A percentile compares a stretch with the other conserved stretches of the same genome.
These are phyloP conservation scores for Aspergillus sp. DNA, from an alignment of 2,329 filamentous ascomycete genomes.

Conservation along the genomic window DNA sequence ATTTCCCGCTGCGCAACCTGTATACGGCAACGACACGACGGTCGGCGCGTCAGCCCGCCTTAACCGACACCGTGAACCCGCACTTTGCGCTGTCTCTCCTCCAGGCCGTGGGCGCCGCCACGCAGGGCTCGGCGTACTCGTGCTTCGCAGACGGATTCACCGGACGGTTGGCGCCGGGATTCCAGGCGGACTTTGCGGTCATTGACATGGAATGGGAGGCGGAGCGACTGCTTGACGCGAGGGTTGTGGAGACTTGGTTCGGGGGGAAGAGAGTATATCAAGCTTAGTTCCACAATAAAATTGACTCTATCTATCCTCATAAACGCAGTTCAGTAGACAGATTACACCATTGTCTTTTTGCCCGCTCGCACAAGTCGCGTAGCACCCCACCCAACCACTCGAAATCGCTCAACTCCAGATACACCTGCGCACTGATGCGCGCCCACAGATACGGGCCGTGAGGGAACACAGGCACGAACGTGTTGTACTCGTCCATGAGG, in stretches of 20 bases:
- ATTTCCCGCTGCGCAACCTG: constrained; percentile 45
- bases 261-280: constrained; percentile 33
- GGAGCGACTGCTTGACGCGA: constrained; percentile 38
- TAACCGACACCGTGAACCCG: constrained; percentile 38
- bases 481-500: constrained; percentile 62
- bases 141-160: constrained; percentile 43
- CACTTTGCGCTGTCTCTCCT: constrained; percentile 42
- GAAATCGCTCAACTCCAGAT: constrained; percentile 78
- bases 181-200: constrained; percentile 45
- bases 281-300: background rate
- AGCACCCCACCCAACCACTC: constrained; percentile 64
- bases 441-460: constrained; percentile 67
- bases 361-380: constrained; percentile 55
- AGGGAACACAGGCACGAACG: constrained; percentile 66
- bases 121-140: constrained; percentile 45
- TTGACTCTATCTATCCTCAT: too few species aligned
- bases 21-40: constrained; percentile 51
- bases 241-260: constrained; percentile 45
- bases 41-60: constrained; percentile 40
- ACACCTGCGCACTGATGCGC: constrained; percentile 77
- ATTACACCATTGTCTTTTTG: constrained; percentile 31
- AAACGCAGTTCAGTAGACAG: too few species aligned
- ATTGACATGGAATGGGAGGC: constrained; percentile 42
- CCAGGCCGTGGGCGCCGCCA: constrained; percentile 45
- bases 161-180: constrained; percentile 39